Percentiles rank a stretch among this genome's conserved stretches.
phyloP scores from a whole-genome alignment of 2,329 filamentous ascomycete species.

The Ilyonectria robusta region DNA sequence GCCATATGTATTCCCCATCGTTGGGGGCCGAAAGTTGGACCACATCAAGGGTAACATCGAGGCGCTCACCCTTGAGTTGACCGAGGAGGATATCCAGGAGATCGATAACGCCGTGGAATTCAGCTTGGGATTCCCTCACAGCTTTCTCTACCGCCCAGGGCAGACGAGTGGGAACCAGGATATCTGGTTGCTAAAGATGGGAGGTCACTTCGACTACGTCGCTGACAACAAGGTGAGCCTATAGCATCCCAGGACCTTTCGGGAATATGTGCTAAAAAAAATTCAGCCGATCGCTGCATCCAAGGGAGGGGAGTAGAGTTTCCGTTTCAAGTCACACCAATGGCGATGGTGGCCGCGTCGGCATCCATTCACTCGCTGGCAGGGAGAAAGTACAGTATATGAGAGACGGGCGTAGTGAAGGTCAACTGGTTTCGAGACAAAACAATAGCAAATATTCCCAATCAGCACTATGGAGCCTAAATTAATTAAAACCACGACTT shows the following conservation, averaged over 20 bases:
- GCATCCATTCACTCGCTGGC: constrained; percentile 30
- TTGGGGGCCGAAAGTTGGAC: constrained; percentile 78
- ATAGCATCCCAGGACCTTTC: background rate
- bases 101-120: constrained; percentile 75
- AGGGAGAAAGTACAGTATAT: constrained; percentile 16
- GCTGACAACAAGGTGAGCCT: constrained; percentile 54
- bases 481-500: background rate
- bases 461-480: background rate
- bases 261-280: background rate
- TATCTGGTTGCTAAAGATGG: constrained; percentile 62
- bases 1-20: constrained; percentile 80
- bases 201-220: constrained; percentile 67
- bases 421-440: background rate
- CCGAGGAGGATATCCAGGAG: constrained; percentile 73
- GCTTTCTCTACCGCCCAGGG: constrained; percentile 65
- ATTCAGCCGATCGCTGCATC: constrained; percentile 60
- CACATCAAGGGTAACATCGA: constrained; percentile 80
- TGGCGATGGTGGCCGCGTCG: constrained; percentile 52
- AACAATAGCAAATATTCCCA: background rate
- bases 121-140: constrained; percentile 77
- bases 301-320: constrained; percentile 59
- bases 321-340: constrained; percentile 48
- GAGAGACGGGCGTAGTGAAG: constrained; percentile 16
- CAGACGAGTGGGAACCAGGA: constrained; percentile 56
- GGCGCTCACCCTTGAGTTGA: constrained; percentile 73